Evolutionary conservation across 2,329 filamentous ascomycete genomes (phyloP).

Genomic region (Penicillium thymicola): DNA sequence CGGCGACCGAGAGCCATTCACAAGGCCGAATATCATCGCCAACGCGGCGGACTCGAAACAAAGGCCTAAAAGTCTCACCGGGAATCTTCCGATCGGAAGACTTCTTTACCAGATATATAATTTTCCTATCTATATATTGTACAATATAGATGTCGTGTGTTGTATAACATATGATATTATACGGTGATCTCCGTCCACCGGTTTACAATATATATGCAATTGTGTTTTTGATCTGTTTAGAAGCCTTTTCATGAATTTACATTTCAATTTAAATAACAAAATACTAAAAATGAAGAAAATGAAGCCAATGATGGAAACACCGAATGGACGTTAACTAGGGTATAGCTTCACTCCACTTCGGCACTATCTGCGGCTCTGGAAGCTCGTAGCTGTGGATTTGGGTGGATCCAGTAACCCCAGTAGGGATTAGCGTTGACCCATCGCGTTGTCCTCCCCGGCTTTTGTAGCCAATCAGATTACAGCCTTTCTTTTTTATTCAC

Average conservation of each 20-base stretch:
- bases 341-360: constrained; percentile 18
- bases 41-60: constrained; percentile 9
- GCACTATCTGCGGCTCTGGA: constrained; percentile 27
- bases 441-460: constrained; percentile 17
- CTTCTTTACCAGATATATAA: not conserved
- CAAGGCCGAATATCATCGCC: not conserved
- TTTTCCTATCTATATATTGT: not conserved
- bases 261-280: not conserved
- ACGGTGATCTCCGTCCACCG: not conserved
- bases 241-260: not conserved
- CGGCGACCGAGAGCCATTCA: constrained; percentile 13
- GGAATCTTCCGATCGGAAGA: constrained; percentile 4
- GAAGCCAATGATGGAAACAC: not conserved
- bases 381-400: constrained; percentile 22
- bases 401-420: accelerated
- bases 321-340: not conserved
- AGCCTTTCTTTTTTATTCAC: not conserved
- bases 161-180: not conserved
- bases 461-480: constrained; percentile 13
- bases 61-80: constrained; percentile 7
- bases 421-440: not conserved
- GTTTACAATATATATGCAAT: not conserved
- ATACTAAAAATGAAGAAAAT: not conserved
- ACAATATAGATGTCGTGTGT: not conserved
- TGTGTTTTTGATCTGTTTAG: not conserved